These are phyloP conservation scores for Trametes maxima DNA, from an alignment of 768 basidiomycete species.

Conservation along the genomic window DNA sequence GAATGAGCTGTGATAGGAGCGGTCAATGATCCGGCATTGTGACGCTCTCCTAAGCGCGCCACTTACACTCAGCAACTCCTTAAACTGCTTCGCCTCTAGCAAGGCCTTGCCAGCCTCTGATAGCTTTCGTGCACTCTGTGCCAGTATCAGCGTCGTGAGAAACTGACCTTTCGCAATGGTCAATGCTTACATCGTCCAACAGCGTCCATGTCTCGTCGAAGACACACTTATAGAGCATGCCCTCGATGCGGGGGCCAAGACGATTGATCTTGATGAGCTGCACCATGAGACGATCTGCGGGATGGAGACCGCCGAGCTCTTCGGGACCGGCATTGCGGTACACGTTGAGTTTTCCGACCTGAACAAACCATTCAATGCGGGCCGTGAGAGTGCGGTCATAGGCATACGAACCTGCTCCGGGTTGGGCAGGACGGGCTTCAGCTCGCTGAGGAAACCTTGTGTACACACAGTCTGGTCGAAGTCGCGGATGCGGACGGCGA, in stretches of 20 bases:
- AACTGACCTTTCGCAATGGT: background rate
- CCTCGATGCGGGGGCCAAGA: conserved; percentile 82
- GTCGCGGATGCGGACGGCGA: conserved; percentile 79
- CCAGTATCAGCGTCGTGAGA: background rate
- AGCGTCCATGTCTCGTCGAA: conserved; percentile 87
- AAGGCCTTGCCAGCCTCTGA: conserved; percentile 80
- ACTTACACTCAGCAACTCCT: conserved; percentile 84
- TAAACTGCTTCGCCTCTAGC: conserved; percentile 83
- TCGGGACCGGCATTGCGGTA: conserved; percentile 85
- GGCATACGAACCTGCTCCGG: conserved; percentile 73
- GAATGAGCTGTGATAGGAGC: conserved; percentile 62
- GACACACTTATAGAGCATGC: conserved; percentile 91
- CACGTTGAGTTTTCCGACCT: conserved; percentile 88
- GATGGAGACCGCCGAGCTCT: conserved; percentile 87
- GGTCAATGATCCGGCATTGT: background rate
- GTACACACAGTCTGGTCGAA: conserved; percentile 89
- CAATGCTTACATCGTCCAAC: conserved; percentile 69
- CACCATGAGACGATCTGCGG: conserved; percentile 95
- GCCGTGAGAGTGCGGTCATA: background rate
- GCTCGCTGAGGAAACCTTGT: conserved; percentile 84
- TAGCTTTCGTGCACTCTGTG: conserved; percentile 78
- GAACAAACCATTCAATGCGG: background rate
- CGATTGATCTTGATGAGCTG: conserved; percentile 94
- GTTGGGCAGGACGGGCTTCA: conserved; percentile 85
- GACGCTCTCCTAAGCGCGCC: background rate